Evolutionary conservation across 2,329 filamentous ascomycete genomes (phyloP).

Genomic region (Alternaria viburni): DNA sequence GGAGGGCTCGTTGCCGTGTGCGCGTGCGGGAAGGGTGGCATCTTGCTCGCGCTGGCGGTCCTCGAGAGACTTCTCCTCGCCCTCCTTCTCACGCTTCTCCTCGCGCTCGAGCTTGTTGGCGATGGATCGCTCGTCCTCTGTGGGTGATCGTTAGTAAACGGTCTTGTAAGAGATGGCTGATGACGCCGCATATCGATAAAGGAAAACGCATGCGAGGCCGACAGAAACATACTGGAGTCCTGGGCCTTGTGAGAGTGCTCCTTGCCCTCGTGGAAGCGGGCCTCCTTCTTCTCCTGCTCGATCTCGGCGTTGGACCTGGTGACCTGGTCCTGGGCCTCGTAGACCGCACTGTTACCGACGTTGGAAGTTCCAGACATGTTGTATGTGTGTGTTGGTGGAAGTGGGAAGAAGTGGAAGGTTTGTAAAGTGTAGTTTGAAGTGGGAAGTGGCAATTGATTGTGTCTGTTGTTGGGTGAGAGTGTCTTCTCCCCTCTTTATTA

Average conservation of each 20-base stretch:
- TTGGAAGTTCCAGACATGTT: constrained; percentile 65
- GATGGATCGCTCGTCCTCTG: constrained; percentile 73
- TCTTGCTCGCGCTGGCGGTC: constrained; percentile 62
- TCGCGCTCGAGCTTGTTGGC: constrained; percentile 73
- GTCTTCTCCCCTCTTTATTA: constrained; percentile 13
- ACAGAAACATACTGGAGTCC: constrained; percentile 69
- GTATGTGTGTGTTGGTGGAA: constrained; percentile 6
- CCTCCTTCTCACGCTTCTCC: constrained; percentile 58
- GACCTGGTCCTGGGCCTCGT: constrained; percentile 79
- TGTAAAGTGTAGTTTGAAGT: neutral
- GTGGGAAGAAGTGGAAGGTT: neutral
- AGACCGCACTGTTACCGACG: constrained; percentile 70
- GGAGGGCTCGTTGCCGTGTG: constrained; percentile 76
- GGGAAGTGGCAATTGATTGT: neutral
- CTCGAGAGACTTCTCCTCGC: constrained; percentile 36
- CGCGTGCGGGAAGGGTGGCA: constrained; percentile 63
- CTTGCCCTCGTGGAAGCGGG: constrained; percentile 75
- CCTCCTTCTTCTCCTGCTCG: constrained; percentile 59
- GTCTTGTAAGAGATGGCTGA: neutral
- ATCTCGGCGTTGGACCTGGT: constrained; percentile 64
- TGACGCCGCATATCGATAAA: neutral
- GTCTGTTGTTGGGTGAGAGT: neutral
- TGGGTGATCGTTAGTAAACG: constrained; percentile 32
- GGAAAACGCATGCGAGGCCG: neutral
- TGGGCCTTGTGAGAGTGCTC: constrained; percentile 69